Evolutionary conservation across 129 eudicot species (phyloP).

Genomic region (Artemisia tridentata): DNA sequence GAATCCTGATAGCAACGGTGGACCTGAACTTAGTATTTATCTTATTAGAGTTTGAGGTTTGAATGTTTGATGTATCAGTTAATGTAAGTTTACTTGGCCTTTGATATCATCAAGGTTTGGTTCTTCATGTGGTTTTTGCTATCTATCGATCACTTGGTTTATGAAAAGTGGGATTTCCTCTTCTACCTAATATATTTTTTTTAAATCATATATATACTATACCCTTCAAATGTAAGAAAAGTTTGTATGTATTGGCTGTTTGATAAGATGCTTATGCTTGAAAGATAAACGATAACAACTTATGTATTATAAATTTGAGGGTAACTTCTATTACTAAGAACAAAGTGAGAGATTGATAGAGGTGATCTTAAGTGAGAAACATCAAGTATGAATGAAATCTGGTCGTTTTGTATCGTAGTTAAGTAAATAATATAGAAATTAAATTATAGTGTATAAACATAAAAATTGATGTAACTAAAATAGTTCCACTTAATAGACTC

Average conservation of each 20-base stretch:
- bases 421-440: too few relatives aligned
- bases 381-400: too few relatives aligned
- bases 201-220: neutral
- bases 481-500: too few relatives aligned
- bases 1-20: constrained; percentile 87
- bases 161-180: constrained; percentile 19
- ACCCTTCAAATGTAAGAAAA: neutral
- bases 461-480: too few relatives aligned
- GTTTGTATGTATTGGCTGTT: neutral
- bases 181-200: neutral
- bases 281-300: too few relatives aligned
- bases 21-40: constrained; percentile 82
- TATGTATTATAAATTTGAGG: too few relatives aligned
- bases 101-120: constrained; percentile 28
- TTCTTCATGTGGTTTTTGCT: constrained; percentile 21
- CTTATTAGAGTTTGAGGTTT: constrained; percentile 62
- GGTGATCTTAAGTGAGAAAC: too few relatives aligned
- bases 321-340: too few relatives aligned
- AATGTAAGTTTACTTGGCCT: constrained; percentile 25
- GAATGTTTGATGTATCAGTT: neutral
- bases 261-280: too few relatives aligned
- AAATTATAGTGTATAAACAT: too few relatives aligned
- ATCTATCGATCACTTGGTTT: neutral
- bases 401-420: too few relatives aligned
- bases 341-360: too few relatives aligned